Conservation (phyloP, 805 yeast genomes). For the Candida railenensis region DNA sequence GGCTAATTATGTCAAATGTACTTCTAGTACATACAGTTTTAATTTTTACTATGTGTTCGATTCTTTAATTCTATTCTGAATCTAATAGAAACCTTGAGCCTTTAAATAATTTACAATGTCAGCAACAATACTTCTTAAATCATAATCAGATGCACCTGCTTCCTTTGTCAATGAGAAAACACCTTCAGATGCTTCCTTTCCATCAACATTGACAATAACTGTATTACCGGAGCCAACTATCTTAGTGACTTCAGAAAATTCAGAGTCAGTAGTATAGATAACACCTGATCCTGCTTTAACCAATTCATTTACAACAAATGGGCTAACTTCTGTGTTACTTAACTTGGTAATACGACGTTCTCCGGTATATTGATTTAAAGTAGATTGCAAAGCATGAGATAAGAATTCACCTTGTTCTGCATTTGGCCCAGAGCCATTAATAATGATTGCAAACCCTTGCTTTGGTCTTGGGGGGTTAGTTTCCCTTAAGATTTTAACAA, state of each 20-base stretch:
- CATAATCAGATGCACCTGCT: slow-evolving; percentile 11
- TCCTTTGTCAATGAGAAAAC: slow-evolving; percentile 12
- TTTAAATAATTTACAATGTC: slow-evolving; percentile 71
- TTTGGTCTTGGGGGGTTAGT: slow-evolving; percentile 87
- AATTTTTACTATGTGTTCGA: neutral
- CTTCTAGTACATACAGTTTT: neutral
- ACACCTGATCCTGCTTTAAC: slow-evolving; percentile 93
- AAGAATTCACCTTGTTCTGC: slow-evolving; percentile 46
- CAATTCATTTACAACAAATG: slow-evolving; percentile 70
- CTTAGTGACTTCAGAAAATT: slow-evolving; percentile 53
- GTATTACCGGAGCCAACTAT: slow-evolving; percentile 60
- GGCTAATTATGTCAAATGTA: neutral
- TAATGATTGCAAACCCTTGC: slow-evolving; percentile 83
- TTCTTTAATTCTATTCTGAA: neutral
- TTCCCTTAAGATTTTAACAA: slow-evolving; percentile 85
- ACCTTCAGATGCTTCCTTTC: slow-evolving; percentile 11
- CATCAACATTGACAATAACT: slow-evolving; percentile 35
- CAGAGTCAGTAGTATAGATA: slow-evolving; percentile 53
- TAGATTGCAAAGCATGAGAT: slow-evolving; percentile 82
- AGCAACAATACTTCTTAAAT: slow-evolving; percentile 53
- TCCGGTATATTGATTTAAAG: slow-evolving; percentile 85
- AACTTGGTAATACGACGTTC: slow-evolving; percentile 74
- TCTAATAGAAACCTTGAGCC: slow-evolving; percentile 77
- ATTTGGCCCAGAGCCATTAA: slow-evolving; percentile 55
- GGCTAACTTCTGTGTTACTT: slow-evolving; percentile 31